Evolutionary conservation across 2,329 filamentous ascomycete species (phyloP).

Genomic region (Neofusicoccum parvum): DNA sequence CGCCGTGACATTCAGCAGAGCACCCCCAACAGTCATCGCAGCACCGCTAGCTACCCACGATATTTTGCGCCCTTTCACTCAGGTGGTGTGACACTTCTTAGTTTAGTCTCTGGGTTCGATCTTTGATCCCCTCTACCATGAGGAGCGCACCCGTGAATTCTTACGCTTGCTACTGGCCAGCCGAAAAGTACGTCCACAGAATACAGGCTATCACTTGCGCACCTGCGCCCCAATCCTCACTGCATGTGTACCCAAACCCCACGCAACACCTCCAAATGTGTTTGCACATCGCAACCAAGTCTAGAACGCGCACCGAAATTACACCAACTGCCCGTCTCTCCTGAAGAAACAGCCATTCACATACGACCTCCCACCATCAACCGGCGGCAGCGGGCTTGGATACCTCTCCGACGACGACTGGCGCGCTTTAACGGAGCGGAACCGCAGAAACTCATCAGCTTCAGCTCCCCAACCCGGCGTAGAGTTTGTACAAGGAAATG

Average conservation of each 20-base stretch:
- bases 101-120: too few relatives aligned
- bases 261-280: background rate
- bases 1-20: too few relatives aligned
- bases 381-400: slow-evolving; percentile 14
- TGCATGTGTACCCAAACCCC: background rate
- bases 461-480: background rate
- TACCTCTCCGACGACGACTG: slow-evolving; percentile 5
- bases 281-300: too few relatives aligned
- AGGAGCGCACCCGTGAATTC: too few relatives aligned
- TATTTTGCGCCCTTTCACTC: too few relatives aligned
- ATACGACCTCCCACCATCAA: slow-evolving; percentile 16
- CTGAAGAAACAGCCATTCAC: slow-evolving; percentile 22
- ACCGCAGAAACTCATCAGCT: slow-evolving; percentile 4
- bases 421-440: background rate
- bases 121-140: too few relatives aligned
- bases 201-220: too few relatives aligned
- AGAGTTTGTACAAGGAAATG: slow-evolving; percentile 8
- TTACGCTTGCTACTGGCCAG: too few relatives aligned
- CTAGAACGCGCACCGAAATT: background rate
- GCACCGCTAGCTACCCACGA: too few relatives aligned
- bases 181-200: too few relatives aligned
- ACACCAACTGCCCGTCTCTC: slow-evolving; percentile 21
- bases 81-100: too few relatives aligned
- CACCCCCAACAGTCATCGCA: too few relatives aligned
- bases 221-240: background rate